These are phyloP conservation scores for Globisporangium polare DNA, from an alignment of 352 stramenopile genomes.

Conservation along the genomic window DNA sequence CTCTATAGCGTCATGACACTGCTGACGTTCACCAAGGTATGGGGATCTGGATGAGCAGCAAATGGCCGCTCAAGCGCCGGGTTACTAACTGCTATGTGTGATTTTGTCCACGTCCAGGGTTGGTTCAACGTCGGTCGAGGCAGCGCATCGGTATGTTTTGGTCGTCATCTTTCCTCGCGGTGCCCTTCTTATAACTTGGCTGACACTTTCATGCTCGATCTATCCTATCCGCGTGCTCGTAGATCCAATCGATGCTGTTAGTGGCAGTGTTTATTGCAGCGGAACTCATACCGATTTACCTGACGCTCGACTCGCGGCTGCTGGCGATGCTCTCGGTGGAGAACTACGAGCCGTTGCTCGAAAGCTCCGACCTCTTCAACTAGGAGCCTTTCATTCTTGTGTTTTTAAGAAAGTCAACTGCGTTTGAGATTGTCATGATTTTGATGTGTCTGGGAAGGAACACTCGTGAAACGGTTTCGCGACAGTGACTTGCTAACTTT, in stretches of 20 bases:
- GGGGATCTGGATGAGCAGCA: background rate
- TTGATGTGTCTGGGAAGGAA: background rate
- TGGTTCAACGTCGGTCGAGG: conserved; percentile 81
- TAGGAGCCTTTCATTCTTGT: conserved; percentile 5
- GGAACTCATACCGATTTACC: conserved; percentile 76
- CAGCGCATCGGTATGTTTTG: conserved; percentile 49
- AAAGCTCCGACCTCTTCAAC: conserved; percentile 54
- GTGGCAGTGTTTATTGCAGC: conserved; percentile 76
- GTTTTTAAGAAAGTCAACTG: background rate
- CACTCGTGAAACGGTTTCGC: background rate
- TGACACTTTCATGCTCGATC: background rate
- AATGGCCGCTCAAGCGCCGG: background rate
- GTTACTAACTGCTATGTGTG: background rate
- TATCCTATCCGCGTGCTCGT: too few species aligned
- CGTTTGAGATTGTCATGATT: background rate
- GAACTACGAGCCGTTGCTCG: conserved; percentile 70
- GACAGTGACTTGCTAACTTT: background rate
- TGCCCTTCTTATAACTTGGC: background rate
- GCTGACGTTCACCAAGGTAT: conserved; percentile 82
- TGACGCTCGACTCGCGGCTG: conserved; percentile 68
- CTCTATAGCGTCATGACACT: conserved; percentile 87
- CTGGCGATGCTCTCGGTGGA: conserved; percentile 80
- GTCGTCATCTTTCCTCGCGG: background rate
- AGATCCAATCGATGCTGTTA: conserved; percentile 81
- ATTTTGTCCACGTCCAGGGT: conserved; percentile 23